These are phyloP conservation scores for Trapa incisa DNA, from an alignment of 345 rosid species.

Conservation along the genomic window DNA sequence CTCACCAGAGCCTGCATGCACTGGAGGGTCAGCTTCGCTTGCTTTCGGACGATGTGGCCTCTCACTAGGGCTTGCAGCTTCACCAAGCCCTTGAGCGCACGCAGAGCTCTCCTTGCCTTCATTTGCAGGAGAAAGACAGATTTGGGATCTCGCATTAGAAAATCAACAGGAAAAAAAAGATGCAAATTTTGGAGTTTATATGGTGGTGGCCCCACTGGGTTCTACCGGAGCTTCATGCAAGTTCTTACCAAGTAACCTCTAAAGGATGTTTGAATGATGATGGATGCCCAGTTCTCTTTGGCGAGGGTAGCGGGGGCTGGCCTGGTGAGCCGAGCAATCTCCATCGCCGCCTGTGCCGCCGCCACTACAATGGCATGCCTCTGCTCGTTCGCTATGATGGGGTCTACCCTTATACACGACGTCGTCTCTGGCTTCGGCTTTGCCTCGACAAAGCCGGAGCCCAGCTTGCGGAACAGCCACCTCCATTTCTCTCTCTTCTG, in stretches of 20 bases:
- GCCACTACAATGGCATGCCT: conserved; percentile 51
- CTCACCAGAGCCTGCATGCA: conserved; percentile 74
- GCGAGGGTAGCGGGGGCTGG: conserved; percentile 17
- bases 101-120: conserved; percentile 71
- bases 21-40: conserved; percentile 59
- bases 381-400: conserved; percentile 23
- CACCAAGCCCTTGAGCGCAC: conserved; percentile 77
- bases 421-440: conserved; percentile 30
- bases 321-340: conserved; percentile 44
- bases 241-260: conserved; percentile 63
- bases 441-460: conserved; percentile 8
- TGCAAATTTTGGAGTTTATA: too few relatives aligned
- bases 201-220: too few relatives aligned
- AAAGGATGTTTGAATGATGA: conserved; percentile 66
- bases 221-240: too few relatives aligned
- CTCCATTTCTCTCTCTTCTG: conserved; percentile 72
- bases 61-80: conserved; percentile 89
- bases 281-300: conserved; percentile 61
- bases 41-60: conserved; percentile 74
- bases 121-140: background rate
- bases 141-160: background rate
- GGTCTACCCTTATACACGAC: conserved; percentile 5
- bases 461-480: conserved; percentile 52
- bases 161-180: background rate
- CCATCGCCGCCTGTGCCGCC: conserved; percentile 43